Evolutionary conservation across 2,329 filamentous ascomycete species (phyloP).

Genomic region (Fusarium odoratissimum): DNA sequence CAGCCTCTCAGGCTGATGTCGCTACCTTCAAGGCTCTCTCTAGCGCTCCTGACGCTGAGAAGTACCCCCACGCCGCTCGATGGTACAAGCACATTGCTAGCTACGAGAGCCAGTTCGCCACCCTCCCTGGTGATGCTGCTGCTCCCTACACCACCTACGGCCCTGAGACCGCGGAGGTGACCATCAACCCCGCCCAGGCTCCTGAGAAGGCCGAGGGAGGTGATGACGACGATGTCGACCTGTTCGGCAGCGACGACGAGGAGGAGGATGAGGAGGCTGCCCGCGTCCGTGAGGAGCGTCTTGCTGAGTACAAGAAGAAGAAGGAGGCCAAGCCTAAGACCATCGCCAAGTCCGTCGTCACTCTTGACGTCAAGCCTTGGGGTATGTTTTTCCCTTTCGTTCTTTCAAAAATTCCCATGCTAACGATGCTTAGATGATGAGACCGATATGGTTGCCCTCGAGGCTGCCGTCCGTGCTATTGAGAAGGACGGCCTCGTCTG

Average conservation of each 20-base stretch:
- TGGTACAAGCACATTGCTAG: slow-evolving; percentile 99
- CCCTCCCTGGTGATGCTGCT: slow-evolving; percentile 89
- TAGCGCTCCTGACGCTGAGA: slow-evolving; percentile 78
- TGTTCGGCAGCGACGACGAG: slow-evolving; percentile 88
- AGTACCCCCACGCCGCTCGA: slow-evolving; percentile 93
- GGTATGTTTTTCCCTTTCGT: slow-evolving; percentile 69
- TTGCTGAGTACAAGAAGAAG: slow-evolving; percentile 96
- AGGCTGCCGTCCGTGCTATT: slow-evolving; percentile 83
- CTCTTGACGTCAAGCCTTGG: slow-evolving; percentile 98
- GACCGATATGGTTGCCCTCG: slow-evolving; percentile 88
- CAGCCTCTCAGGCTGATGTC: slow-evolving; percentile 94
- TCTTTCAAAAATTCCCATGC: slow-evolving; percentile 6
- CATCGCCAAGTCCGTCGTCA: slow-evolving; percentile 95
- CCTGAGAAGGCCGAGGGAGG: slow-evolving; percentile 44
- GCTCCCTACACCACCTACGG: slow-evolving; percentile 92
- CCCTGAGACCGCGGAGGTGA: slow-evolving; percentile 80
- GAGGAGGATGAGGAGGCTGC: slow-evolving; percentile 92
- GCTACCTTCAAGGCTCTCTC: slow-evolving; percentile 92
- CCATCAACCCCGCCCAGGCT: slow-evolving; percentile 88
- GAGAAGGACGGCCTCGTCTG: slow-evolving; percentile 95
- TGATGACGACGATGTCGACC: slow-evolving; percentile 81
- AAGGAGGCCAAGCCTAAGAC: slow-evolving; percentile 94
- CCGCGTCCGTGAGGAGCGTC: slow-evolving; percentile 85
- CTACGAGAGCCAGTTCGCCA: slow-evolving; percentile 92
- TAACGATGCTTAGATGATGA: slow-evolving; percentile 76